Percentiles rank a stretch among this genome's conserved stretches.
phyloP scores from a whole-genome alignment of 2,329 filamentous ascomycete genomes.

The Myriosclerotinia curreyana region DNA sequence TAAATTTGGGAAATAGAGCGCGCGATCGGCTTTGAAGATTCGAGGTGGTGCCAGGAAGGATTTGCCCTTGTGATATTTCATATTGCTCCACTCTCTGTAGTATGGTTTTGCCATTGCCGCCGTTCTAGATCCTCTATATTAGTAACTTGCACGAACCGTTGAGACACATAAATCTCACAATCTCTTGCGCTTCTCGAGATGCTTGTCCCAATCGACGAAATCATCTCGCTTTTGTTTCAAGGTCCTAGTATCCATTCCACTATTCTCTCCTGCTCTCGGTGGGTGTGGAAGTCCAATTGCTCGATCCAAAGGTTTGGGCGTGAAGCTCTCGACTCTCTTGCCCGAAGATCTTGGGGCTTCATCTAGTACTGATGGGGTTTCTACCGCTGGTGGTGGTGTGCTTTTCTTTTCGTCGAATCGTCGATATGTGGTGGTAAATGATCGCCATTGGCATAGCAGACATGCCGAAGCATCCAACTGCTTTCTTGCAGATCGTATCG shows the following conservation, averaged over 20 bases:
- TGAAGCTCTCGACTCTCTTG: constrained; percentile 53
- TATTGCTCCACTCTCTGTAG: constrained; percentile 91
- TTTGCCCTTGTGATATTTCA: constrained; percentile 81
- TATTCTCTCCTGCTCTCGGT: constrained; percentile 76
- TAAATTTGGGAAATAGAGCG: constrained; percentile 93
- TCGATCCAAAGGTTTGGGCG: constrained; percentile 58
- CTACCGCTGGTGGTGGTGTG: constrained; percentile 24
- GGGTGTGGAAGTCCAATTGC: constrained; percentile 80
- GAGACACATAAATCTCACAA: constrained; percentile 51
- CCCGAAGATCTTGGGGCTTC: constrained; percentile 60
- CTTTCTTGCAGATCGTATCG: constrained; percentile 26
- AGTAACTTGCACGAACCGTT: not conserved
- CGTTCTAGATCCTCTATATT: constrained; percentile 50
- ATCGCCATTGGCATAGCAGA: constrained; percentile 51
- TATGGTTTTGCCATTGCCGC: constrained; percentile 80
- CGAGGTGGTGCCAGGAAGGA: constrained; percentile 81
- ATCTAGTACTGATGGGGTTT: constrained; percentile 48
- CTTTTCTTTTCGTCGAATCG: constrained; percentile 37
- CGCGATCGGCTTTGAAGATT: constrained; percentile 77
- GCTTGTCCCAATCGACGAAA: constrained; percentile 81
- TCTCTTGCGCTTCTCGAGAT: constrained; percentile 70
- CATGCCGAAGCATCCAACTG: constrained; percentile 42
- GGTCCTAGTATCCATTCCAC: constrained; percentile 67
- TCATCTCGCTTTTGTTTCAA: constrained; percentile 70
- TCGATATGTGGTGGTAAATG: constrained; percentile 48